A percentile compares a stretch with the other conserved stretches of the same genome.
phyloP scores from a whole-genome alignment of 495 filamentous ascomycete genomes.

The Neurospora sp. region DNA sequence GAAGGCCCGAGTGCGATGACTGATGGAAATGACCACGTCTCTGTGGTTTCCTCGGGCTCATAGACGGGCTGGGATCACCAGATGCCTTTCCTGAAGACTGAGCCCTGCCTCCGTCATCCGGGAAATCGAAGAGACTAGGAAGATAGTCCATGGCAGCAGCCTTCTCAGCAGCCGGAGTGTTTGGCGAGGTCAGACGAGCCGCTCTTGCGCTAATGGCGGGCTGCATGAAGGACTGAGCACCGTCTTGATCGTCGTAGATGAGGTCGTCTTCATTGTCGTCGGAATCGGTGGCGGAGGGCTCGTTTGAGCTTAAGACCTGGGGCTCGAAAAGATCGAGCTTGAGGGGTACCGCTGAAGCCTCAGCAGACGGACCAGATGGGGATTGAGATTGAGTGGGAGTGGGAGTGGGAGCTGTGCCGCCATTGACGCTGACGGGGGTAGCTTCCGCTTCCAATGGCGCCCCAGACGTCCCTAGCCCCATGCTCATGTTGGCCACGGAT shows the following conservation, averaged over 20 bases:
- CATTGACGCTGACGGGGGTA: neutral
- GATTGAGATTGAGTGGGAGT: neutral
- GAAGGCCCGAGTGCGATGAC: constrained; percentile 10
- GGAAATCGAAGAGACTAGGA: constrained; percentile 42
- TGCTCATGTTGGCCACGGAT: neutral
- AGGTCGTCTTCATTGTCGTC: constrained; percentile 21
- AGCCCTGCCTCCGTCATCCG: constrained; percentile 5
- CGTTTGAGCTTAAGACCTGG: neutral
- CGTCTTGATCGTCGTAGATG: constrained; percentile 39
- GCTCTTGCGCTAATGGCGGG: constrained; percentile 67
- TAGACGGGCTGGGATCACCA: neutral
- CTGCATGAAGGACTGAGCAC: constrained; percentile 57
- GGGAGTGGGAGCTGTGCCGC: neutral
- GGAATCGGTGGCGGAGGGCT: neutral
- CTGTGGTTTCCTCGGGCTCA: constrained; percentile 7
- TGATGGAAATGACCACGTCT: neutral
- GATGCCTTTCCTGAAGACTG: neutral
- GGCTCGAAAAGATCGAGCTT: neutral
- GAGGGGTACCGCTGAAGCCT: neutral
- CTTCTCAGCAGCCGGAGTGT: constrained; percentile 68
- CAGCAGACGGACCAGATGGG: neutral
- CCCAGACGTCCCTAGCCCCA: neutral
- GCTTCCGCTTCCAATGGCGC: neutral
- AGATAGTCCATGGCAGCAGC: constrained; percentile 52
- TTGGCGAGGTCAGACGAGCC: constrained; percentile 58